Base-by-base conservation (phyloP, 2,329 filamentous ascomycete species). In the Cyanodermella asteris region DNA sequence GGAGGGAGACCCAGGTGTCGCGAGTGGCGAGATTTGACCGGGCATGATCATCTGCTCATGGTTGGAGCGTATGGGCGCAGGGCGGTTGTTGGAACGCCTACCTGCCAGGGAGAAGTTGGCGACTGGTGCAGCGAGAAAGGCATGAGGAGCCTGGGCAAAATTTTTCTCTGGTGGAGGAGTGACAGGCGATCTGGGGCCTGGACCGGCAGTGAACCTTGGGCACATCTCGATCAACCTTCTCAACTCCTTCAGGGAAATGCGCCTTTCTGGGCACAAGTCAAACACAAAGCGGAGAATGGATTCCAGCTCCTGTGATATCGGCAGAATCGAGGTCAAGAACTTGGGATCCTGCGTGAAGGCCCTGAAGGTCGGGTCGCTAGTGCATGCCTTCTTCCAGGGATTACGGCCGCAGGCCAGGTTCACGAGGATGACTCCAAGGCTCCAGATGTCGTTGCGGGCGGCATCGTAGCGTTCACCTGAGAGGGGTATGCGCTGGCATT, bases 331-430 rank as follows among this genome's bases (percentile, higher is more conserved):
- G 57, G 81, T 75, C 36, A 97, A 57, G 49, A 94, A 97, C 43
- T 74, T 72, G 32, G 69, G 68, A 44, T 81, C 80, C 56, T 73
- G 73, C 38, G 76, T 64, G 53, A 76, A 94, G 27, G 82, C 82
- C 42, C 75, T 69, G 63, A 94, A 97, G 22, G 87, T 94, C 35
- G 80, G 80, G 50, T 97, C 87, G 48, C 91, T 80, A 38, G 69
- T 59, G 8, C 81, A 91, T 33, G 87, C 87, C 47, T 87, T 75
- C 56, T 94, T 94, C 87, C 87, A 97, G 31, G 87, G 87, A 53
- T 97, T 97, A 47, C 87, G 80, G 44, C 87, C 87, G 54, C 87
- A 97, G 25, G 81, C 91, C 37, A 97, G 61, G 57, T 97, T 97
- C 40, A 97, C 81, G 32, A 97, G 63, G 45, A 97, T 91, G 26